Evolutionary conservation across 2,329 filamentous ascomycete species (phyloP).

Genomic region (Diplodia seriata): DNA sequence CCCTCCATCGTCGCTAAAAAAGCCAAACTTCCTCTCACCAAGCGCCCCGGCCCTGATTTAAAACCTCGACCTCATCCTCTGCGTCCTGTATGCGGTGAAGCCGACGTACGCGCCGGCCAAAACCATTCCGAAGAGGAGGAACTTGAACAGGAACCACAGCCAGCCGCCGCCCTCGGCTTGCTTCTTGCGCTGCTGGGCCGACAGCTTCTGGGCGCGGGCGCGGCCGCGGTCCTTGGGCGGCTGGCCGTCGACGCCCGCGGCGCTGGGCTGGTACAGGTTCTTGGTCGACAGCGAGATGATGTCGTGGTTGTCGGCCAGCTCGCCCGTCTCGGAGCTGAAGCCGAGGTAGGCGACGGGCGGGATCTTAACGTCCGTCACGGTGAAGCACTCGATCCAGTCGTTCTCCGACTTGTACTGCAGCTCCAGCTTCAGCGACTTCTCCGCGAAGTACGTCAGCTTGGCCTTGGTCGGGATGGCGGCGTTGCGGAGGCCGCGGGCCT

Average conservation of each 20-base stretch:
- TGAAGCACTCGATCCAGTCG: constrained; percentile 91
- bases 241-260: constrained; percentile 42
- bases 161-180: constrained; percentile 55
- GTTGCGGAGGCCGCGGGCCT: constrained; percentile 85
- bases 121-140: constrained; percentile 74
- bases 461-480: constrained; percentile 79
- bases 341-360: constrained; percentile 73
- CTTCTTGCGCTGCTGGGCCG: constrained; percentile 55
- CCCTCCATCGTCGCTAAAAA: neutral
- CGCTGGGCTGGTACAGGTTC: constrained; percentile 79
- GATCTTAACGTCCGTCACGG: constrained; percentile 70
- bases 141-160: constrained; percentile 80
- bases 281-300: constrained; percentile 85
- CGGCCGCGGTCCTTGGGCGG: constrained; percentile 42
- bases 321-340: constrained; percentile 86
- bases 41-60: constrained; percentile 35
- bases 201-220: constrained; percentile 43
- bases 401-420: constrained; percentile 92
- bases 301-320: constrained; percentile 97
- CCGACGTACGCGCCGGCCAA: constrained; percentile 81
- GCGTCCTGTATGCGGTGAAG: constrained; percentile 80
- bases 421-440: constrained; percentile 88
- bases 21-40: neutral
- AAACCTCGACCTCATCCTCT: constrained; percentile 56
- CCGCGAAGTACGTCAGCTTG: constrained; percentile 93